phyloP scores from a whole-genome alignment of 2,329 filamentous ascomycete genomes.

The Ambrosiella beaveri region DNA sequence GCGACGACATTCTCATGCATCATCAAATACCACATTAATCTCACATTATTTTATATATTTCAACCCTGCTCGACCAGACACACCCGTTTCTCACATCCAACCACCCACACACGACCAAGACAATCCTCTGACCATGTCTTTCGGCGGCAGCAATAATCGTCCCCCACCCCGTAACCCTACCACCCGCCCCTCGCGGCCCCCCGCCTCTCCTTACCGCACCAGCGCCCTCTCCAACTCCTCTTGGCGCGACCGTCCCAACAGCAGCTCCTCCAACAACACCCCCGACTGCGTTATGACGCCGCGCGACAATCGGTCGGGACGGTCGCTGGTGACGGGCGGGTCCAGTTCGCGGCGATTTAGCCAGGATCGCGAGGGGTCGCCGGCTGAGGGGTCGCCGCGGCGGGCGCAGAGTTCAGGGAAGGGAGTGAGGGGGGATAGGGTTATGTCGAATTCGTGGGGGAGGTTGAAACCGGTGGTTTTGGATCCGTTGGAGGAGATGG shows the following conservation, averaged over 20 bases:
- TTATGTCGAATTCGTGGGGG: slow-evolving; percentile 42
- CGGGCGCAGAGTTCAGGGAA: slow-evolving; percentile 15
- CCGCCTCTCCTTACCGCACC: not conserved
- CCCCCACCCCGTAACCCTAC: not conserved
- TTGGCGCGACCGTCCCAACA: slow-evolving; percentile 1
- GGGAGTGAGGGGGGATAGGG: slow-evolving; percentile 7
- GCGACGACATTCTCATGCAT: no score
- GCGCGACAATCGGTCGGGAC: not conserved
- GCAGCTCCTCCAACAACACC: not conserved
- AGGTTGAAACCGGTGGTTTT: slow-evolving; percentile 55
- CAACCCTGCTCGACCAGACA: not conserved
- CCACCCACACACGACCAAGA: not conserved
- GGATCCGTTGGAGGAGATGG: slow-evolving; percentile 66
- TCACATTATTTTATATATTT: no score
- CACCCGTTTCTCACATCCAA: not conserved
- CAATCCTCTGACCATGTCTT: not conserved
- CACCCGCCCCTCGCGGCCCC: not conserved
- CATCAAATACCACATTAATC: not conserved
- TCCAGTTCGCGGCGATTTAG: not conserved
- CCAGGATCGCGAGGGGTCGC: slow-evolving; percentile 9
- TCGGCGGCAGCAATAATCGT: not conserved
- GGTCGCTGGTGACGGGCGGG: not conserved
- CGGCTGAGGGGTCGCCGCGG: not conserved
- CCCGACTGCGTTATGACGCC: not conserved
- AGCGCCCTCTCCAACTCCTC: not conserved